Conservation (phyloP, 2,329 filamentous ascomycete species). For the Decorospora gaudefroyi region DNA sequence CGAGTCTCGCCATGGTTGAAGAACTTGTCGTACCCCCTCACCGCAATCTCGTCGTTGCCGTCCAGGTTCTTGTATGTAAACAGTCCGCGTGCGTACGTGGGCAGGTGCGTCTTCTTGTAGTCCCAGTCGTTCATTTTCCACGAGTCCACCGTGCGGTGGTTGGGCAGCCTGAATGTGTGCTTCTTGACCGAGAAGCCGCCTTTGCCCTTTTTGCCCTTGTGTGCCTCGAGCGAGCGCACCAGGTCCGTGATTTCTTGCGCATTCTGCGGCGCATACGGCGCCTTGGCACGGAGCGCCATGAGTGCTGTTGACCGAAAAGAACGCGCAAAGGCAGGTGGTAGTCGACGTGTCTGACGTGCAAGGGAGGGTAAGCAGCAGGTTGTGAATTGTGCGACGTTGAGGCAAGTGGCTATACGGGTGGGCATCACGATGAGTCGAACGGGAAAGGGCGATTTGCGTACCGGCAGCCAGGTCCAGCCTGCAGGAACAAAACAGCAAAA, state of each 20-base stretch:
- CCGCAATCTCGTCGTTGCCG: slow-evolving; percentile 74
- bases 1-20: slow-evolving; percentile 88
- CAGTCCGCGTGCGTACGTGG: slow-evolving; percentile 89
- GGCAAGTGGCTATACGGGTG: slow-evolving; percentile 21
- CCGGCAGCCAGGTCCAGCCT: not conserved
- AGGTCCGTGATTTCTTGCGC: slow-evolving; percentile 68
- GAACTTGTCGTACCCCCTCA: slow-evolving; percentile 97
- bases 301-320: slow-evolving; percentile 19
- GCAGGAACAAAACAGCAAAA: slow-evolving; percentile 5
- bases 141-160: slow-evolving; percentile 75
- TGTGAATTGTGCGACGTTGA: slow-evolving; percentile 15
- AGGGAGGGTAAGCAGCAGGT: slow-evolving; percentile 20
- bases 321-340: not conserved
- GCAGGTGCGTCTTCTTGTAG: slow-evolving; percentile 84
- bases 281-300: slow-evolving; percentile 59
- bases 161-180: slow-evolving; percentile 71
- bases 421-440: slow-evolving; percentile 25
- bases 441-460: slow-evolving; percentile 23
- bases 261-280: slow-evolving; percentile 72
- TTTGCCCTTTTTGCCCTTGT: slow-evolving; percentile 51
- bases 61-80: slow-evolving; percentile 78
- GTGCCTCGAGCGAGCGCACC: slow-evolving; percentile 65
- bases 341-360: slow-evolving; percentile 14
- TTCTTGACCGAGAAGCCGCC: slow-evolving; percentile 75
- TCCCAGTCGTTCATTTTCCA: slow-evolving; percentile 96